These are phyloP conservation scores for Juglanconis oblonga DNA, from an alignment of 2,329 filamentous ascomycete genomes.

Conservation along the genomic window DNA sequence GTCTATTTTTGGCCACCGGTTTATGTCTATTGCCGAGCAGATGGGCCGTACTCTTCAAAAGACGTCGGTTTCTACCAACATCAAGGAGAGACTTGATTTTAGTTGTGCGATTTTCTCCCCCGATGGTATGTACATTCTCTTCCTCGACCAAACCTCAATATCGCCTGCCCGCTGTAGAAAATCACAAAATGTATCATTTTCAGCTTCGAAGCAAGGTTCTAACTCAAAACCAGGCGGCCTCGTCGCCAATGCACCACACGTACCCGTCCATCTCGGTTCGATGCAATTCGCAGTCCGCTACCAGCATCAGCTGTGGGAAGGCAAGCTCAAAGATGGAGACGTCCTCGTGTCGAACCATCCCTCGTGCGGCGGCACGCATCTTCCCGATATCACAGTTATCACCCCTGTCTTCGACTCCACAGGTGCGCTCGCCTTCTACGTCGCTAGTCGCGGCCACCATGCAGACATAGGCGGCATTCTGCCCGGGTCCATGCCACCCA, in stretches of 20 bases:
- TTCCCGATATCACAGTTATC: conserved; percentile 37
- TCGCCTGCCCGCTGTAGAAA: too few species aligned
- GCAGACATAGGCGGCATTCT: conserved; percentile 56
- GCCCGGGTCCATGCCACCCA: conserved; percentile 72
- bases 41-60: conserved; percentile 81
- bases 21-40: conserved; percentile 83
- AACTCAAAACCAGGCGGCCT: conserved; percentile 41
- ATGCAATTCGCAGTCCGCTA: conserved; percentile 76
- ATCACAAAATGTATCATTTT: too few species aligned
- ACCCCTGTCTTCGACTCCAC: conserved; percentile 37
- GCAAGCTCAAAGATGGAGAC: conserved; percentile 31
- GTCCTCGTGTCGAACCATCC: conserved; percentile 35
- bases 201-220: not conserved
- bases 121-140: conserved; percentile 45
- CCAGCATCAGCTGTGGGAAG: conserved; percentile 68
- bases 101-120: conserved; percentile 76
- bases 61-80: conserved; percentile 73
- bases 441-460: conserved; percentile 66
- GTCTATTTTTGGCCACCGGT: conserved; percentile 74
- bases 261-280: conserved; percentile 72
- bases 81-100: conserved; percentile 79
- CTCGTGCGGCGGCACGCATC: conserved; percentile 35
- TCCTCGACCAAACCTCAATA: too few species aligned
- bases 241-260: conserved; percentile 72
- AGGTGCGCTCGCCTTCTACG: conserved; percentile 38